Percentiles rank a stretch among this genome's conserved stretches.
Conservation (phyloP, 2,329 filamentous ascomycete genomes). For the Acephala macrosclerotiorum region DNA sequence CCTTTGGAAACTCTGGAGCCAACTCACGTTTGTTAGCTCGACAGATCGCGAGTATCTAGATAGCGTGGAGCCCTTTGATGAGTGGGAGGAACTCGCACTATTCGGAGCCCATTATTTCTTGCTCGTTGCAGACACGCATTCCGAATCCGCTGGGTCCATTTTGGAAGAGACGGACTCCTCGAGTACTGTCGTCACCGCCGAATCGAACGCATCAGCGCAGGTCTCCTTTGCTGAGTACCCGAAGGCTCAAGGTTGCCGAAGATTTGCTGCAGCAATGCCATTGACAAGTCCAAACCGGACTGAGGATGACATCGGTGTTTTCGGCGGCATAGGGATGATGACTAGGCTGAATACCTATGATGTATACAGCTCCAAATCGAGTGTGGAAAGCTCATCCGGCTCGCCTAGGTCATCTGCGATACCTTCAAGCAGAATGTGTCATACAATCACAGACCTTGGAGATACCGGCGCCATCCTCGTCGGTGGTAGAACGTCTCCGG, state of each 20-base stretch:
- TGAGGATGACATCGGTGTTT: slow-evolving; percentile 38
- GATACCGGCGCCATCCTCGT: slow-evolving; percentile 67
- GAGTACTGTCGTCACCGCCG: not conserved
- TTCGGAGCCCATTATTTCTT: slow-evolving; percentile 88
- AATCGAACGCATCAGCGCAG: not conserved
- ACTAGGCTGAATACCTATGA: slow-evolving; percentile 54
- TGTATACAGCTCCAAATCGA: slow-evolving; percentile 47
- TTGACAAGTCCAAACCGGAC: slow-evolving; percentile 48
- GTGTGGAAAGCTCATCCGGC: not conserved
- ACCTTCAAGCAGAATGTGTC: slow-evolving; percentile 69
- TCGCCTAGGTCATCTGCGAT: slow-evolving; percentile 36
- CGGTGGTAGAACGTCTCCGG: slow-evolving; percentile 82
- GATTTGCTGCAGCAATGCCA: slow-evolving; percentile 66
- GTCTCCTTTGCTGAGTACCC: slow-evolving; percentile 46
- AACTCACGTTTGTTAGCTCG: slow-evolving; percentile 67
- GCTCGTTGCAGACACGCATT: slow-evolving; percentile 60
- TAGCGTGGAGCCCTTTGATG: slow-evolving; percentile 83
- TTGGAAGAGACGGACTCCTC: not conserved
- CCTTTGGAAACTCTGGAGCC: slow-evolving; percentile 85
- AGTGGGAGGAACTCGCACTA: slow-evolving; percentile 93
- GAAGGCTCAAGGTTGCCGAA: slow-evolving; percentile 55
- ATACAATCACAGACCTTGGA: slow-evolving; percentile 74
- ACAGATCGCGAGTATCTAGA: slow-evolving; percentile 70
- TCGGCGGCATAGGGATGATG: slow-evolving; percentile 47
- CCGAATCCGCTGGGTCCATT: not conserved